These are phyloP conservation scores for Phaeoacremonium minimum DNA, from an alignment of 2,329 filamentous ascomycete species.

Conservation along the genomic window DNA sequence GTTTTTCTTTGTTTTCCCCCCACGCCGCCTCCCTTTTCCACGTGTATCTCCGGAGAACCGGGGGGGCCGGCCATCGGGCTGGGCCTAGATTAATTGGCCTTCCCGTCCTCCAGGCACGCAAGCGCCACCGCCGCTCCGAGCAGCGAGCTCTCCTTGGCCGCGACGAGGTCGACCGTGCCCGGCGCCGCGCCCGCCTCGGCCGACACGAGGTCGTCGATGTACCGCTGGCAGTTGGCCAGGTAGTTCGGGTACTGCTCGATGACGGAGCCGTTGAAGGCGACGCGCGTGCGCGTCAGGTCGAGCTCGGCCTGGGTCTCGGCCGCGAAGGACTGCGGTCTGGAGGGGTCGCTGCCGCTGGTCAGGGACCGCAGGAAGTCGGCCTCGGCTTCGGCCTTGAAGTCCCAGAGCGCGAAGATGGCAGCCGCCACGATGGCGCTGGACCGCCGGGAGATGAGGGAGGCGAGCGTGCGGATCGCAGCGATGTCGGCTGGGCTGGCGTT, in stretches of 20 bases:
- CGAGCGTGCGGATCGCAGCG: constrained; percentile 44
- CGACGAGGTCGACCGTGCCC: constrained; percentile 55
- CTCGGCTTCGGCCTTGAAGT: constrained; percentile 46
- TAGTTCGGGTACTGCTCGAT: constrained; percentile 76
- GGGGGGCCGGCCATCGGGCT: too few relatives aligned
- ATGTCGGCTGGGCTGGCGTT: constrained; percentile 42
- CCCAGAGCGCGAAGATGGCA: constrained; percentile 56
- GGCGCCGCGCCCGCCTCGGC: constrained; percentile 28
- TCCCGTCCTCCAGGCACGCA: constrained; percentile 31
- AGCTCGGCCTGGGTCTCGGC: constrained; percentile 44
- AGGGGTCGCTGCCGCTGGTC: constrained; percentile 1
- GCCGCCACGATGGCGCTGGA: constrained; percentile 57
- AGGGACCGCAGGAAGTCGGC: constrained; percentile 30
- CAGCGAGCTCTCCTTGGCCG: constrained; percentile 70
- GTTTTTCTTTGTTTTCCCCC: too few relatives aligned
- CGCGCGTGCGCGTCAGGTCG: constrained; percentile 39
- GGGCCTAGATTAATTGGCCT: constrained; percentile 13
- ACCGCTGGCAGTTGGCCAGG: constrained; percentile 54
- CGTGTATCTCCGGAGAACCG: too few relatives aligned
- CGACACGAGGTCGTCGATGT: constrained; percentile 56
- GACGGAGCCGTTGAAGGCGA: constrained; percentile 78
- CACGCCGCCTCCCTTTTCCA: too few relatives aligned
- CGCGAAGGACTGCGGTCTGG: constrained; percentile 26
- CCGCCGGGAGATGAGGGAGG: constrained; percentile 50
- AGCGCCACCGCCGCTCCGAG: constrained; percentile 71